Evolutionary conservation across 75 land plant genomes (phyloP).

Genomic region (Larix kaempferi): DNA sequence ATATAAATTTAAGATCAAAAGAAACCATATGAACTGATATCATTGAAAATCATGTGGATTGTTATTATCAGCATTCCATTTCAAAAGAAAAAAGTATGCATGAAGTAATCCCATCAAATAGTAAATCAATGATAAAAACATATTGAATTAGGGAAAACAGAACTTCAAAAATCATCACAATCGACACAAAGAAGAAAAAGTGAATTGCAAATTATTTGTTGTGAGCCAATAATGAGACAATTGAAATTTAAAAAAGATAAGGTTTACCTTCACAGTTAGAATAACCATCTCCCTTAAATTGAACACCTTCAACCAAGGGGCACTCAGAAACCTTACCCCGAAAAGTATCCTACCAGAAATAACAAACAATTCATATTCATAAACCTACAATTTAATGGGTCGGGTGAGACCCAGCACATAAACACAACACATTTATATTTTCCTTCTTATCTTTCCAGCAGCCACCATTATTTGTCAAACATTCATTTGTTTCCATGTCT

Average conservation of each 20-base stretch:
- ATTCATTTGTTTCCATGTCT: slow-evolving; percentile 97
- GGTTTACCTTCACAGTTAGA: slow-evolving; percentile 70
- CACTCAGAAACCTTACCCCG: slow-evolving; percentile 94
- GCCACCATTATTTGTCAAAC: slow-evolving; percentile 89
- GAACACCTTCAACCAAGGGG: slow-evolving; percentile 85
- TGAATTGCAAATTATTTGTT: too few species aligned
- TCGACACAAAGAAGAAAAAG: too few species aligned
- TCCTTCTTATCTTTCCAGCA: slow-evolving; percentile 84
- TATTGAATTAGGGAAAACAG: too few species aligned
- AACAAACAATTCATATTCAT: not conserved
- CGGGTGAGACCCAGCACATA: not conserved
- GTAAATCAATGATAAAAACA: too few species aligned
- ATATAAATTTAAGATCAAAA: too few species aligned
- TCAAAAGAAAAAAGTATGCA: too few species aligned
- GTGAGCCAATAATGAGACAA: too few species aligned
- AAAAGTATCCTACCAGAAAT: slow-evolving; percentile 71
- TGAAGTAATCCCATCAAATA: too few species aligned
- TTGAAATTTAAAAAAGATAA: not conserved
- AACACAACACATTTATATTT: slow-evolving; percentile 16
- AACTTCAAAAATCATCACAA: too few species aligned
- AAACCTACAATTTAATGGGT: not conserved
- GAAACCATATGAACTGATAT: too few species aligned
- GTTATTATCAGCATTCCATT: too few species aligned
- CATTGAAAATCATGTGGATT: too few species aligned
- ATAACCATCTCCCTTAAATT: slow-evolving; percentile 95